These are phyloP conservation scores for Backusella westeae DNA, from an alignment of 192 early-diverging fungal genomes.

Conservation along the genomic window DNA sequence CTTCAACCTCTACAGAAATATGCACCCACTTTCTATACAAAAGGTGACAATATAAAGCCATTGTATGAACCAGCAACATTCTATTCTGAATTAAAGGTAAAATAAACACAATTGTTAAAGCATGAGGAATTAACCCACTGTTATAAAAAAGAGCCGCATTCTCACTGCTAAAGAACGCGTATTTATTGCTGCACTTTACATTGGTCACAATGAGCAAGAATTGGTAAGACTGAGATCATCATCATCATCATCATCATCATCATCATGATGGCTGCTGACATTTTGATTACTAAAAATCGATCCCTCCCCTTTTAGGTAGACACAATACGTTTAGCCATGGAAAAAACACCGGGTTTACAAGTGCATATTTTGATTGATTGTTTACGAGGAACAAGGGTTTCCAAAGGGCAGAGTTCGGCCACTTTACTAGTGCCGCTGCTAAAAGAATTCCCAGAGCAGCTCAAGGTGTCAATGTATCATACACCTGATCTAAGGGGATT, in stretches of 20 bases:
- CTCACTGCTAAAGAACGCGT: slow-evolving; percentile 66
- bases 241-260: not conserved
- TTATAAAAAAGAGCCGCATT: slow-evolving; percentile 58
- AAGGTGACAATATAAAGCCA: slow-evolving; percentile 37
- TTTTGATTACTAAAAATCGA: not conserved
- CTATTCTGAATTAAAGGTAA: slow-evolving; percentile 51
- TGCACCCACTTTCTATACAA: slow-evolving; percentile 35
- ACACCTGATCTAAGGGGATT: slow-evolving; percentile 77
- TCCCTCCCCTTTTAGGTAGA: slow-evolving; percentile 43
- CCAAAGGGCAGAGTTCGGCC: slow-evolving; percentile 59
- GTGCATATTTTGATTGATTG: slow-evolving; percentile 86
- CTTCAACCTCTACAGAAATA: slow-evolving; percentile 19
- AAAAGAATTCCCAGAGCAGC: slow-evolving; percentile 60
- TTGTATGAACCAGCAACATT: slow-evolving; percentile 44
- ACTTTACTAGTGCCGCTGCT: slow-evolving; percentile 63
- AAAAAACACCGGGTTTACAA: slow-evolving; percentile 46
- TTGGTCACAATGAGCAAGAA: slow-evolving; percentile 80
- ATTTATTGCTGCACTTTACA: slow-evolving; percentile 85
- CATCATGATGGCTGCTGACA: not conserved
- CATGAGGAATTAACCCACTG: not conserved
- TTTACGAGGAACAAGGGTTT: slow-evolving; percentile 76
- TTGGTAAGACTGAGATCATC: slow-evolving; percentile 46
- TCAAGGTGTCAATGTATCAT: slow-evolving; percentile 80
- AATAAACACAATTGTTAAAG: not conserved
- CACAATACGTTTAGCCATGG: slow-evolving; percentile 58